Evolutionary conservation across 192 early-diverging fungal genomes (phyloP).

Genomic region (Backusella luteola): DNA sequence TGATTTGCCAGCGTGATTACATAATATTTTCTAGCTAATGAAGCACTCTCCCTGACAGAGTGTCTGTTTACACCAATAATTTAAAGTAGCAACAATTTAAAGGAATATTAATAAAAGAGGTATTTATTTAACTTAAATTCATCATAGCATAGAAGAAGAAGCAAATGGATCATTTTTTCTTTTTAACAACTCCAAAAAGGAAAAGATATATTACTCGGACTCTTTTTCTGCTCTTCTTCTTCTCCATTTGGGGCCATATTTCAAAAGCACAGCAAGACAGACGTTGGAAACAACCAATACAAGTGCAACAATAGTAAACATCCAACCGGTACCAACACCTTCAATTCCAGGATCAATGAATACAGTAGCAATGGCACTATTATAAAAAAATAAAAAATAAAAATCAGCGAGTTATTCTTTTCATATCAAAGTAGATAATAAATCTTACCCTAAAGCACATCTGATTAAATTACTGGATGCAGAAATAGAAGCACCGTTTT

Average conservation of each 20-base stretch:
- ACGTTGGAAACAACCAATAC: not conserved
- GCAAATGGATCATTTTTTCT: too few species aligned
- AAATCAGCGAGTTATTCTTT: not conserved
- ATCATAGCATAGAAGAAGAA: too few species aligned
- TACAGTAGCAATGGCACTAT: conserved; percentile 16
- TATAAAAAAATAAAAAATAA: not conserved
- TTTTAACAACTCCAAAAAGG: too few species aligned
- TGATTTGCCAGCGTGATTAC: not conserved
- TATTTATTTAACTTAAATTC: too few species aligned
- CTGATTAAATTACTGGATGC: conserved; percentile 29
- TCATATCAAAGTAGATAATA: not conserved
- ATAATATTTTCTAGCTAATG: not conserved
- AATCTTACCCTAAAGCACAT: conserved; percentile 17
- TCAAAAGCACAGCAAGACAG: not conserved
- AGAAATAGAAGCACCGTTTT: conserved; percentile 21
- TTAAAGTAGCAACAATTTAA: too few species aligned
- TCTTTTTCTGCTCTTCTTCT: not conserved
- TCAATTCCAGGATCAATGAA: conserved; percentile 20
- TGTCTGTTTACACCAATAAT: too few species aligned
- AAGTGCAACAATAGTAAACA: conserved; percentile 11
- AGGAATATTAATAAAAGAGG: too few species aligned
- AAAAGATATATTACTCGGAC: not conserved
- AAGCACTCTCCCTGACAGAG: too few species aligned
- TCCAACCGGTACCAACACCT: conserved; percentile 12
- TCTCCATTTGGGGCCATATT: conserved; percentile 13